A percentile compares a stretch with the other conserved stretches of the same genome.
phyloP scores from a whole-genome alignment of 108 stramenopile species.

The Fragilaria radians region DNA sequence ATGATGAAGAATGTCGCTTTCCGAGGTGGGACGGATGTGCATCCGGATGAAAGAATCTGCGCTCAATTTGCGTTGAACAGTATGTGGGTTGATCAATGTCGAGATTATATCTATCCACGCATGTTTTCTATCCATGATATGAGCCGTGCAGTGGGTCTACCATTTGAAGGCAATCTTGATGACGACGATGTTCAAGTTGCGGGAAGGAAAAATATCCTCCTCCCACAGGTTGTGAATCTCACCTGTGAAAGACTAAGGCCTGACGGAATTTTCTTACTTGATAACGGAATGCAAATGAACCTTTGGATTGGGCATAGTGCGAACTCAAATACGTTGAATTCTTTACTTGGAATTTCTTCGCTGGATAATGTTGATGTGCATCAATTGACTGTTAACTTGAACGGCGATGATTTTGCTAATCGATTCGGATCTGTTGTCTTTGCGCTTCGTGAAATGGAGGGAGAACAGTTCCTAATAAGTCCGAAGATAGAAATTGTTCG shows the following conservation, averaged over 20 bases:
- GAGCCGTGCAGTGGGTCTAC: slow-evolving; percentile 54
- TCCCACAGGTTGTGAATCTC: slow-evolving; percentile 77
- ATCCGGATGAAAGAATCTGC: slow-evolving; percentile 90
- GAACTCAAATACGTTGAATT: slow-evolving; percentile 58
- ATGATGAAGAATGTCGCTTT: slow-evolving; percentile 95
- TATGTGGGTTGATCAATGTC: slow-evolving; percentile 79
- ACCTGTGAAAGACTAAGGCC: slow-evolving; percentile 71
- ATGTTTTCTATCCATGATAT: slow-evolving; percentile 95
- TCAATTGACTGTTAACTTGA: slow-evolving; percentile 31
- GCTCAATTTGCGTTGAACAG: slow-evolving; percentile 61
- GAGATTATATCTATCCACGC: slow-evolving; percentile 88
- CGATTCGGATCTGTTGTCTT: slow-evolving; percentile 73
- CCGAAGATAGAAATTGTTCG: slow-evolving; percentile 79
- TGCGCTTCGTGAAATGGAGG: slow-evolving; percentile 73
- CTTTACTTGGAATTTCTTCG: slow-evolving; percentile 83
- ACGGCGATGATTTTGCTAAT: slow-evolving; percentile 67
- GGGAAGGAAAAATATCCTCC: slow-evolving; percentile 60
- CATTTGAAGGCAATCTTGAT: slow-evolving; percentile 27
- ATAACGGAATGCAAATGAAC: slow-evolving; percentile 90
- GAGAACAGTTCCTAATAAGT: slow-evolving; percentile 30
- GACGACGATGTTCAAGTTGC: slow-evolving; percentile 29
- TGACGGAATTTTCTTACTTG: slow-evolving; percentile 88
- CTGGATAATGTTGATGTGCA: slow-evolving; percentile 80
- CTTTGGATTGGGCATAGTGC: slow-evolving; percentile 93
- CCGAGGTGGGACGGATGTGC: slow-evolving; percentile 93